Evolutionary conservation across 148 eudicot genomes (phyloP).

Genomic region (Vaccinium vitisidaea): DNA sequence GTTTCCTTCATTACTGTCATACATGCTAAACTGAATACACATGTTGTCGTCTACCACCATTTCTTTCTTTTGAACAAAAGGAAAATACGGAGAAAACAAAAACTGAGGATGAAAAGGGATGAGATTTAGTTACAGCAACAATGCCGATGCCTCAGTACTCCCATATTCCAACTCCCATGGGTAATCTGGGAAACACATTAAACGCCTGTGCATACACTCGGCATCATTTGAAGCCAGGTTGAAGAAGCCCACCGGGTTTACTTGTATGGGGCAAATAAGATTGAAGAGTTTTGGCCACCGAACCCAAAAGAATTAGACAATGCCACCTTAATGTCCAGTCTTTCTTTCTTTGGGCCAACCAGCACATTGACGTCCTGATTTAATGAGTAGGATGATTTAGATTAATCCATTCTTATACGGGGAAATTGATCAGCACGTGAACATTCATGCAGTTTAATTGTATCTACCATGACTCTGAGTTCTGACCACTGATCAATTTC

Average conservation of each 20-base stretch:
- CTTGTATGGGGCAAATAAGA: slow-evolving; percentile 84
- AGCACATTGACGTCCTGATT: slow-evolving; percentile 71
- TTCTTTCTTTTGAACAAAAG: background rate
- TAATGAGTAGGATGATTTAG: background rate
- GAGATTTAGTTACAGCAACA: background rate
- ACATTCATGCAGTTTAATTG: background rate
- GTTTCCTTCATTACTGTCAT: background rate
- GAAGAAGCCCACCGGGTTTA: slow-evolving; percentile 34
- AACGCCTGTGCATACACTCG: slow-evolving; percentile 15
- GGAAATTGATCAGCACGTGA: background rate
- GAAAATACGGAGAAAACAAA: background rate
- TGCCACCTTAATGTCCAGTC: slow-evolving; percentile 77
- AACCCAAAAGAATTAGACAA: slow-evolving; percentile 95
- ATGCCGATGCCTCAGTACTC: background rate
- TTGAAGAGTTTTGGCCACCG: slow-evolving; percentile 97
- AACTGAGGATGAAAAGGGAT: background rate
- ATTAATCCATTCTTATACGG: background rate
- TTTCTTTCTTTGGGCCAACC: slow-evolving; percentile 86
- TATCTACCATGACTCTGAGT: background rate
- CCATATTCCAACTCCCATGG: background rate
- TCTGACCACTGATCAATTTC: slow-evolving; percentile 2
- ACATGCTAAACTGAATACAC: slow-evolving; percentile 6
- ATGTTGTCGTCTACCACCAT: background rate
- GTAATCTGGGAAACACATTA: background rate
- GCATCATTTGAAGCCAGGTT: slow-evolving; percentile 23